Evolutionary conservation across 352 stramenopile species (phyloP).

Genomic region (Phytophthora chlamydospora): DNA sequence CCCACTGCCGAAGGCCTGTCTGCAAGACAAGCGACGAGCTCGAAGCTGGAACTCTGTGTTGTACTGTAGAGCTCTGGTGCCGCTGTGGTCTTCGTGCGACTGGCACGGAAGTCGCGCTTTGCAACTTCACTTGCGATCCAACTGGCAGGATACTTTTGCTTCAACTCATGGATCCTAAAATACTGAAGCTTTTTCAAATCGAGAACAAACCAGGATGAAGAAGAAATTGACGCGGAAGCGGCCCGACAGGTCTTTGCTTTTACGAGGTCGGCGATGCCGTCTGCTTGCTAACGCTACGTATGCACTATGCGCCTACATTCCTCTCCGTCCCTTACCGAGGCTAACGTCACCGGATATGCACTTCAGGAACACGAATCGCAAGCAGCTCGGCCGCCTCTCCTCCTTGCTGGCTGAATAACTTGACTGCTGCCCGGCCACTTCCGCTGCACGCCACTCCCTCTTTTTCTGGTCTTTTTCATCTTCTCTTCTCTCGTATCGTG

Average conservation of each 20-base stretch:
- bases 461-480: slow-evolving; percentile 35
- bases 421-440: slow-evolving; percentile 25
- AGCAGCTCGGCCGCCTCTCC: slow-evolving; percentile 22
- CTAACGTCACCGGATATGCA: slow-evolving; percentile 41
- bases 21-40: slow-evolving; percentile 18
- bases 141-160: too few species aligned
- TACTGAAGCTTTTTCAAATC: too few species aligned
- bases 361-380: slow-evolving; percentile 33
- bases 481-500: slow-evolving; percentile 9
- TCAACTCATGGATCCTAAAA: too few species aligned
- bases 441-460: slow-evolving; percentile 22
- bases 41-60: background rate
- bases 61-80: too few species aligned
- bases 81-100: too few species aligned
- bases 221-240: slow-evolving; percentile 17
- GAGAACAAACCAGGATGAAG: background rate
- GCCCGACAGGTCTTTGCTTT: slow-evolving; percentile 38
- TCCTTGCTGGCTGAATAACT: slow-evolving; percentile 36
- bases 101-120: too few species aligned
- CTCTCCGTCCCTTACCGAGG: slow-evolving; percentile 16
- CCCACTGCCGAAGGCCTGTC: slow-evolving; percentile 8
- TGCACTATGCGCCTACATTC: slow-evolving; percentile 29
- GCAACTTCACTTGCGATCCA: too few species aligned
- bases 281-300: slow-evolving; percentile 39
- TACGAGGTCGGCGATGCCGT: slow-evolving; percentile 30